phyloP scores from a whole-genome alignment of 2,329 filamentous ascomycete species.

The Phaeosphaeria sp. region DNA sequence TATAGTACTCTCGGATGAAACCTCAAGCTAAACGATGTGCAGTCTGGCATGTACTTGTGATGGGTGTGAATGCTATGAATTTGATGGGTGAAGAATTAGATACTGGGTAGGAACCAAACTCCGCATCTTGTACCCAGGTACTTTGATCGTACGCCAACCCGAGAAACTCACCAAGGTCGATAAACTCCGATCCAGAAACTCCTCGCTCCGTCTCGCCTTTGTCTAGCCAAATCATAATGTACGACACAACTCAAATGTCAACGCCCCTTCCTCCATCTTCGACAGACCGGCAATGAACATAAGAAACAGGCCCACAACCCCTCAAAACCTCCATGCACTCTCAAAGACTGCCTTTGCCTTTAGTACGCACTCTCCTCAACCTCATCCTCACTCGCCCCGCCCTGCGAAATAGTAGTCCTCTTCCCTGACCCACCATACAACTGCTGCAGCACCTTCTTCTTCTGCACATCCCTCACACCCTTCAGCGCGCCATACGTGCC shows the following conservation, averaged over 20 bases:
- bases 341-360: background rate
- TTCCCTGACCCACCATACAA: slow-evolving; percentile 58
- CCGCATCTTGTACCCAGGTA: background rate
- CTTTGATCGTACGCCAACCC: background rate
- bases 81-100: background rate
- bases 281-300: background rate
- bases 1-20: background rate
- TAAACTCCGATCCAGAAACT: background rate
- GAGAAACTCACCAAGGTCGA: background rate
- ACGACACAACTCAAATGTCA: background rate
- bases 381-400: slow-evolving; percentile 24
- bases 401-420: slow-evolving; percentile 35
- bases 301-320: background rate
- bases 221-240: slow-evolving; percentile 1
- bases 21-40: background rate
- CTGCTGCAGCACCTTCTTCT: slow-evolving; percentile 81
- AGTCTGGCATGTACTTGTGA: background rate
- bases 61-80: background rate
- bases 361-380: slow-evolving; percentile 11
- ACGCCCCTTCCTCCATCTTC: background rate
- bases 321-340: no score
- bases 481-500: slow-evolving; percentile 81
- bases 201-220: background rate
- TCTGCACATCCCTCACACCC: slow-evolving; percentile 77
- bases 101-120: background rate